phyloP scores from a whole-genome alignment of 257 asterid species.

The Prunella vulgaris region DNA sequence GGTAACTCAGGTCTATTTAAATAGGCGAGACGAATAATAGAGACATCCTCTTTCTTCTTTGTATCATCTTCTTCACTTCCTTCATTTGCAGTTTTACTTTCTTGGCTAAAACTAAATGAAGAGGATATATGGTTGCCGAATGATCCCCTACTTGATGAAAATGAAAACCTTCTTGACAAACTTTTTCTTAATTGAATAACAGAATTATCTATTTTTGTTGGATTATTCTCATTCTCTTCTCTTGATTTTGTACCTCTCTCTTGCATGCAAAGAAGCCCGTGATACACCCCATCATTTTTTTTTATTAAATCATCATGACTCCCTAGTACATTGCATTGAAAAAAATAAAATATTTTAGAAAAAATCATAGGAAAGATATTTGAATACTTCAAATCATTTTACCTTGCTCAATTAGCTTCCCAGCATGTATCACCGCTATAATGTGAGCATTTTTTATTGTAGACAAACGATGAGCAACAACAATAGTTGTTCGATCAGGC shows the following conservation, averaged over 20 bases:
- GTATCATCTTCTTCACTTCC: neutral
- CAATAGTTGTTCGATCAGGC: conserved; percentile 48
- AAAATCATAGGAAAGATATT: neutral
- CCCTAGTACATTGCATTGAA: conserved; percentile 23
- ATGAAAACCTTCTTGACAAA: neutral
- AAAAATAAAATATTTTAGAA: neutral
- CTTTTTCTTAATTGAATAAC: neutral
- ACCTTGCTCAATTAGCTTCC: conserved; percentile 70
- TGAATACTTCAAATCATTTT: neutral
- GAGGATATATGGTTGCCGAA: neutral
- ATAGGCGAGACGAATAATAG: conserved; percentile 21
- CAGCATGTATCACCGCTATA: conserved; percentile 49
- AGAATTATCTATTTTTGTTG: neutral
- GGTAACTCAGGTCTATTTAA: conserved; percentile 40
- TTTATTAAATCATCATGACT: conserved; percentile 43
- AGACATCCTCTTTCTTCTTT: neutral
- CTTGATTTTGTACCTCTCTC: conserved; percentile 16
- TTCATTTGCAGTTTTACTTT: neutral
- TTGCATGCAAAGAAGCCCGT: conserved; percentile 45
- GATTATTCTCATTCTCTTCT: neutral
- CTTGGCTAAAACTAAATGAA: conserved; percentile 1
- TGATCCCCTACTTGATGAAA: neutral
- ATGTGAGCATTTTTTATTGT: conserved; percentile 52
- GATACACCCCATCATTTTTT: conserved; percentile 42
- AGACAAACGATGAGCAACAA: conserved; percentile 68